These are phyloP conservation scores for Canna indica DNA, from an alignment of 176 grass and related monocot species.

Conservation along the genomic window DNA sequence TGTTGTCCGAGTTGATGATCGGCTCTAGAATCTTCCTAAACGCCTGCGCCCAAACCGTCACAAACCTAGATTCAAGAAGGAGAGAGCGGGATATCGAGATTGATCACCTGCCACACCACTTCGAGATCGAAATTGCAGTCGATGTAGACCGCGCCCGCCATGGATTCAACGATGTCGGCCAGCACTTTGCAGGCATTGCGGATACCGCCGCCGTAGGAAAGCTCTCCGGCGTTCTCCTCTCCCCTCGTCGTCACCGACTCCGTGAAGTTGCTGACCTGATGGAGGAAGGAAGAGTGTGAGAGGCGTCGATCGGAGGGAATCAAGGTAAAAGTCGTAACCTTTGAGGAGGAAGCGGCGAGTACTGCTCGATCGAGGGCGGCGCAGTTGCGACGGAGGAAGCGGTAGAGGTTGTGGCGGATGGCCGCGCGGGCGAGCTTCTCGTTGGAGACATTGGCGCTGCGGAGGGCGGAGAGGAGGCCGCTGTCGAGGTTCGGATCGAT, in stretches of 20 bases:
- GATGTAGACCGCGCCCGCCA: conserved; percentile 56
- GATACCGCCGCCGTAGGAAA: conserved; percentile 39
- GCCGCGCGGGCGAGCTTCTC: conserved; percentile 67
- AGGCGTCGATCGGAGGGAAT: too few species aligned
- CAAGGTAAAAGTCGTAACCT: background rate
- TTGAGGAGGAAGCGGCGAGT: background rate
- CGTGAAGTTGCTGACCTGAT: conserved; percentile 53
- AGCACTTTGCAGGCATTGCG: conserved; percentile 65
- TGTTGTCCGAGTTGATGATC: conserved; percentile 55
- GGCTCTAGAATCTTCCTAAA: conserved; percentile 61
- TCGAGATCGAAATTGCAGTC: conserved; percentile 73
- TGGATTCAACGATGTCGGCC: conserved; percentile 68
- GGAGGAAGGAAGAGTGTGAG: background rate
- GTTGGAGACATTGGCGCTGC: conserved; percentile 62
- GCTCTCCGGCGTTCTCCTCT: conserved; percentile 22
- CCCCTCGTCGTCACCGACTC: conserved; percentile 34
- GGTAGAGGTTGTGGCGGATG: conserved; percentile 47
- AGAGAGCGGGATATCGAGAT: background rate
- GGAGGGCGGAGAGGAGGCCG: conserved; percentile 45
- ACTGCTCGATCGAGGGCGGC: conserved; percentile 44
- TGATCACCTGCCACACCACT: background rate
- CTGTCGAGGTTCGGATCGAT: conserved; percentile 35
- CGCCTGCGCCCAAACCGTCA: conserved; percentile 22
- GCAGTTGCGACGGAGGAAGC: conserved; percentile 47
- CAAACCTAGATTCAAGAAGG: background rate